phyloP scores from a whole-genome alignment of 129 eudicot species.

The Escallonia herrerae region DNA sequence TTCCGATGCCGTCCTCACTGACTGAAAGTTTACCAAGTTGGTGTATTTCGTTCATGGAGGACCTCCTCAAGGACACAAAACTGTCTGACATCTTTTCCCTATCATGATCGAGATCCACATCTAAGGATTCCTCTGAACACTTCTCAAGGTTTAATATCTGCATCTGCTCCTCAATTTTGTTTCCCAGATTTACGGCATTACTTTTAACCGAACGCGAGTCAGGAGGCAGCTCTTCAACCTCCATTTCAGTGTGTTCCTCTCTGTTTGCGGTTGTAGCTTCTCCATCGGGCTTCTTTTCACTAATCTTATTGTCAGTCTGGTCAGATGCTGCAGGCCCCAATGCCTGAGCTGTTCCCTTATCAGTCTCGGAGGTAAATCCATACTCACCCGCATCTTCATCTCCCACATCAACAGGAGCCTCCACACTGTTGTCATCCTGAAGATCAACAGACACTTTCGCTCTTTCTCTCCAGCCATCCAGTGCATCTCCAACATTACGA shows the following conservation, averaged over 20 bases:
- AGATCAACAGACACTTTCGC: slow-evolving; percentile 74
- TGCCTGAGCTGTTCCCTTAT: slow-evolving; percentile 86
- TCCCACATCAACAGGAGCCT: slow-evolving; percentile 41
- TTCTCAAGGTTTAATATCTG: slow-evolving; percentile 23
- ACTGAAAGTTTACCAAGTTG: slow-evolving; percentile 33
- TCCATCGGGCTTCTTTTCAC: slow-evolving; percentile 43
- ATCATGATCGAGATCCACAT: slow-evolving; percentile 13
- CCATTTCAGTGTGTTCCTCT: slow-evolving; percentile 43
- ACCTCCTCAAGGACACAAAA: slow-evolving; percentile 45
- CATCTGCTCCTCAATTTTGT: slow-evolving; percentile 19
- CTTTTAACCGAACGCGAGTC: slow-evolving; percentile 27
- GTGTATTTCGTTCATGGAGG: slow-evolving; percentile 34
- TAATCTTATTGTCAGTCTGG: slow-evolving; percentile 44
- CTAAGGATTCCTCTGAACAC: slow-evolving; percentile 30
- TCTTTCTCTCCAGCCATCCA: slow-evolving; percentile 93
- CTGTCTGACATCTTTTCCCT: slow-evolving; percentile 28
- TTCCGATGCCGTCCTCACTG: slow-evolving; percentile 41
- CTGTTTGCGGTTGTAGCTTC: slow-evolving; percentile 21
- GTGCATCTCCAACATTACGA: slow-evolving; percentile 86
- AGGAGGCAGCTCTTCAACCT: slow-evolving; percentile 33
- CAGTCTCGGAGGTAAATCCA: slow-evolving; percentile 75
- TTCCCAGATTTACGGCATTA: slow-evolving; percentile 16
- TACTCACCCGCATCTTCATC: slow-evolving; percentile 63
- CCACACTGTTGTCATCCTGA: slow-evolving; percentile 23
- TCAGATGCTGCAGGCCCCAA: slow-evolving; percentile 78